Evolutionary conservation across 164 flowering plant genomes (phyloP).

Genomic region (Kalanchoe fedtschenkoi): DNA sequence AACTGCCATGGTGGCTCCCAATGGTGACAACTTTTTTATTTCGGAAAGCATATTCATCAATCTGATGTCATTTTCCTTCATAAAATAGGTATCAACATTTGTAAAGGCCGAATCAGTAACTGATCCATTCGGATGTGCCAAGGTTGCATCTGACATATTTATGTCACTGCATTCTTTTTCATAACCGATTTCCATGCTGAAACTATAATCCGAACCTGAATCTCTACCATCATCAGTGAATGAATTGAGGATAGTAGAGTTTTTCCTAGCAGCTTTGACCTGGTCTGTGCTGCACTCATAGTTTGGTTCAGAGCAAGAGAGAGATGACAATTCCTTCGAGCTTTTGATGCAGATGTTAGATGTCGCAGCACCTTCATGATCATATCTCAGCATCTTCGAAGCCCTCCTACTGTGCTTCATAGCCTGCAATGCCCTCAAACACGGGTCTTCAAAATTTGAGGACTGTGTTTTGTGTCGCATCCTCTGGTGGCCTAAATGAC

Average conservation of each 20-base stretch:
- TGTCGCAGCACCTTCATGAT: background rate
- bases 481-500: background rate
- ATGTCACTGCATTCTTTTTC: background rate
- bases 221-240: background rate
- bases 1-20: too few species aligned
- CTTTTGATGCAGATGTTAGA: background rate
- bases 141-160: background rate
- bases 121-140: background rate
- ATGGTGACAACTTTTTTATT: too few species aligned
- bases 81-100: background rate
- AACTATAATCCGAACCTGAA: background rate
- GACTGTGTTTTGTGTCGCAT: background rate
- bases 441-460: background rate
- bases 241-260: background rate
- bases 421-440: conserved; percentile 1
- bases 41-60: background rate
- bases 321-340: background rate
- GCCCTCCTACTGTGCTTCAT: background rate
- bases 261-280: background rate
- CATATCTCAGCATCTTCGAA: background rate
- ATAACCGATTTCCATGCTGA: background rate
- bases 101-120: background rate
- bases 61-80: background rate
- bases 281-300: too few species aligned
- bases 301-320: background rate